Evolutionary conservation across 139 green algal species (phyloP).

Genomic region (Zygnema cylindricum): DNA sequence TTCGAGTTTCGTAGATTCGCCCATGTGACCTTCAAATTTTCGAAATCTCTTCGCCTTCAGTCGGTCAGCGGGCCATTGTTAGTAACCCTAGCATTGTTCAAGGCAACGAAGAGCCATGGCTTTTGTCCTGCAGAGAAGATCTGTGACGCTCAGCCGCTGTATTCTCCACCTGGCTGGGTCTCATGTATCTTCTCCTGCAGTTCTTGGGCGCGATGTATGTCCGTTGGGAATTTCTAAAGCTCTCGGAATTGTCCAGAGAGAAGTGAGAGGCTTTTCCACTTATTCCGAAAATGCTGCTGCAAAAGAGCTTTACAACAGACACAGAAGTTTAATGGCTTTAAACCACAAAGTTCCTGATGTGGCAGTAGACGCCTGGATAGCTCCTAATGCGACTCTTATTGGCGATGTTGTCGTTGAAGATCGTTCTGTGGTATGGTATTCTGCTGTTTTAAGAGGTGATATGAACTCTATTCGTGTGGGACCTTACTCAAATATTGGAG

Average conservation of each 20-base stretch:
- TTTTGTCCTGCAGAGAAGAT: not conserved
- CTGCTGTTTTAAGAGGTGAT: constrained; percentile 86
- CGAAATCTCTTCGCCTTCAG: too few relatives aligned
- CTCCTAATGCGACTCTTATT: constrained; percentile 86
- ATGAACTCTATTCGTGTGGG: constrained; percentile 89
- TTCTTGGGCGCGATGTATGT: not conserved
- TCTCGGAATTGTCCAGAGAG: not conserved
- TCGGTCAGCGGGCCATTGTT: too few relatives aligned
- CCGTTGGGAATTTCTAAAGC: not conserved
- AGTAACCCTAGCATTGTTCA: too few relatives aligned
- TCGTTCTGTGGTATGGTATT: constrained; percentile 88
- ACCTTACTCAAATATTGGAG: constrained; percentile 86
- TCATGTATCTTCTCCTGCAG: not conserved
- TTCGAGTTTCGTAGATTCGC: too few relatives aligned
- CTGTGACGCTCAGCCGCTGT: not conserved
- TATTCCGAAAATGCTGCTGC: constrained; percentile 30
- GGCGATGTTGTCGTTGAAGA: constrained; percentile 89
- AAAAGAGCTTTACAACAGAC: constrained; percentile 61
- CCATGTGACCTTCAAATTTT: too few relatives aligned
- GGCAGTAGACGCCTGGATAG: constrained; percentile 70
- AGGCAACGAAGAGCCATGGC: not conserved
- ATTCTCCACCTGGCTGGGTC: not conserved
- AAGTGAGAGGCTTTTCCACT: not conserved
- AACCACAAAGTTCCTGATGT: constrained; percentile 56
- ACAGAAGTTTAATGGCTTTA: constrained; percentile 44